Conservation (phyloP, 345 rosid genomes). For the Melaleuca quinquenervia region DNA sequence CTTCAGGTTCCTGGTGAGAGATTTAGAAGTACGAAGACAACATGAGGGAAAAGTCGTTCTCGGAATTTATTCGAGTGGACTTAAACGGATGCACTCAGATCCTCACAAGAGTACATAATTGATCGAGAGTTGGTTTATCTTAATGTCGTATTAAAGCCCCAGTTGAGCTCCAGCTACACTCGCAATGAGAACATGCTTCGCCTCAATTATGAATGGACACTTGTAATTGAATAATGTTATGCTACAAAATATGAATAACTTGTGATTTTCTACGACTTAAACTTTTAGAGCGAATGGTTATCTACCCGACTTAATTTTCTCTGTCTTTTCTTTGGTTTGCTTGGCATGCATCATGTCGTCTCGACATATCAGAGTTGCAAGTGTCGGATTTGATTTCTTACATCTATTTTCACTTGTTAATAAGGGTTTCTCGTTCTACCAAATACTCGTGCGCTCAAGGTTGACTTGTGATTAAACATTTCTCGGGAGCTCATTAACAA, state of each 20-base stretch:
- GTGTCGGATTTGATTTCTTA: background rate
- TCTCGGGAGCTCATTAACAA: background rate
- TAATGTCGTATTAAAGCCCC: background rate
- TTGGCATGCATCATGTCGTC: background rate
- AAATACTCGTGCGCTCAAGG: background rate
- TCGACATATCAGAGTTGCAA: background rate
- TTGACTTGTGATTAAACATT: background rate
- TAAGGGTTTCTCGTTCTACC: background rate
- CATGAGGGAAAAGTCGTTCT: background rate
- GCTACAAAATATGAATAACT: background rate
- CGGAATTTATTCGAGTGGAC: background rate
- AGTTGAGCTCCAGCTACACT: background rate
- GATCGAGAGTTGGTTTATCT: background rate
- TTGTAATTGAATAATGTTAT: background rate
- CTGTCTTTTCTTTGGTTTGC: background rate
- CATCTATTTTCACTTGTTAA: background rate
- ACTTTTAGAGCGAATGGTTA: background rate
- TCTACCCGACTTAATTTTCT: background rate
- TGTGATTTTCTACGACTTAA: background rate
- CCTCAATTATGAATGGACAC: background rate
- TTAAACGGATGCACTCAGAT: fast-evolving
- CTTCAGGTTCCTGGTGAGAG: background rate
- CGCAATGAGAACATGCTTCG: background rate
- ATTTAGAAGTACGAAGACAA: background rate
- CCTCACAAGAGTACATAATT: background rate